These are phyloP conservation scores for Tephrocybe rancida DNA, from an alignment of 768 basidiomycete species.

Conservation along the genomic window DNA sequence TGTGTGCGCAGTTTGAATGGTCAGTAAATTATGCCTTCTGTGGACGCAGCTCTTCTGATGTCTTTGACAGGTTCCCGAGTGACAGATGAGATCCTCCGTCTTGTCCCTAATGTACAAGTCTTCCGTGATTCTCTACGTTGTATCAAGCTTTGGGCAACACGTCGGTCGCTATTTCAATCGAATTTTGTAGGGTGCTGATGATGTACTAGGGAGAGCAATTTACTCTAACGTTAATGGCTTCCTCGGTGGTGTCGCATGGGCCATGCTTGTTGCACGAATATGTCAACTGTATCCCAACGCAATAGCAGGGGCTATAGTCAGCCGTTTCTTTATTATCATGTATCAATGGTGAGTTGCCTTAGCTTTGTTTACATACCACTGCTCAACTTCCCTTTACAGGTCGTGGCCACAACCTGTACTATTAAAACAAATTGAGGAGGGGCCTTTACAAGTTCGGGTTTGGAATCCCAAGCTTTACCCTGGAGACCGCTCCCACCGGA, in stretches of 20 bases:
- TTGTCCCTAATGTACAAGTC: conserved; percentile 92
- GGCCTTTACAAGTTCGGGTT: conserved; percentile 88
- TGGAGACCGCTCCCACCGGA: conserved; percentile 89
- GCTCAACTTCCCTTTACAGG: conserved; percentile 48
- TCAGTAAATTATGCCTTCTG: conserved; percentile 24
- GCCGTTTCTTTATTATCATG: conserved; percentile 98
- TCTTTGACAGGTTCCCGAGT: conserved; percentile 79
- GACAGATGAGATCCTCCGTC: conserved; percentile 91
- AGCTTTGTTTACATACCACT: neutral
- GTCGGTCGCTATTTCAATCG: conserved; percentile 47
- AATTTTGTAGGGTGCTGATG: neutral
- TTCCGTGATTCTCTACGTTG: conserved; percentile 95
- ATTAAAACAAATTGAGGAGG: conserved; percentile 95
- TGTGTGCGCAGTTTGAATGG: conserved; percentile 95
- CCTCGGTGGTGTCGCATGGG: conserved; percentile 98
- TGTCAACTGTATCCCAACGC: conserved; percentile 98
- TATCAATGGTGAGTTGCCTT: conserved; percentile 78
- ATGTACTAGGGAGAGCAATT: conserved; percentile 79
- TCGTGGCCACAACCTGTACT: conserved; percentile 98
- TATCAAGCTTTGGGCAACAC: conserved; percentile 97
- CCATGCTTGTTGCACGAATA: conserved; percentile 97
- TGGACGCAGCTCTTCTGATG: neutral
- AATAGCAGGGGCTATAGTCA: conserved; percentile 92
- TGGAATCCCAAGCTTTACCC: conserved; percentile 99
- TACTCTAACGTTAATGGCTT: conserved; percentile 99